These are phyloP conservation scores for Pneumocystis jirovecii DNA, from an alignment of 1,139 yeast genomes.

Conservation along the genomic window DNA sequence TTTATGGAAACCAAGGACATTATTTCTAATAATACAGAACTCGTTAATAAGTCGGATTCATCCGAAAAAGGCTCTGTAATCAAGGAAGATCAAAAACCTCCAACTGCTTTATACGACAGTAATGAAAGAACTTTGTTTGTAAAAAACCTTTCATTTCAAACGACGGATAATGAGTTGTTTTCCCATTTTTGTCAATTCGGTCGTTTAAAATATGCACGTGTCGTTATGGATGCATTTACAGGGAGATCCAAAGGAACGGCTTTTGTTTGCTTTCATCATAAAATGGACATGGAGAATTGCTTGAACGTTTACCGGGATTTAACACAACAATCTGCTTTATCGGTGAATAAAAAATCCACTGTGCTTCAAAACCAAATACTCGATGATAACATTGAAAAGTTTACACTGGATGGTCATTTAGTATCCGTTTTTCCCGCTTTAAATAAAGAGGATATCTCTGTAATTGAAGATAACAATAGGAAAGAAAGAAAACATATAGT, in stretches of 20 bases:
- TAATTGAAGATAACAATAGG: slow-evolving; percentile 59
- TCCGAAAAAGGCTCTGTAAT: not conserved
- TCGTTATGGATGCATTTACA: slow-evolving; percentile 73
- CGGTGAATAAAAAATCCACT: slow-evolving; percentile 33
- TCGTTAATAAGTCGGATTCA: not conserved
- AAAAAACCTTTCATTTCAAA: slow-evolving; percentile 88
- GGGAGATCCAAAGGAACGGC: slow-evolving; percentile 91
- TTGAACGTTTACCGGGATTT: slow-evolving; percentile 55
- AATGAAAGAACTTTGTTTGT: slow-evolving; percentile 47
- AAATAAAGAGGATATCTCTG: slow-evolving; percentile 70
- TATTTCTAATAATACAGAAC: not conserved
- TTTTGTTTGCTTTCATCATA: slow-evolving; percentile 65
- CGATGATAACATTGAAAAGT: slow-evolving; percentile 43
- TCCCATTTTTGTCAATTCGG: slow-evolving; percentile 79
- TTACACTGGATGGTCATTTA: slow-evolving; percentile 86
- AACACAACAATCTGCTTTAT: slow-evolving; percentile 20
- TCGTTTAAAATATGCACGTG: slow-evolving; percentile 77
- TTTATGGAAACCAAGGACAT: not conserved
- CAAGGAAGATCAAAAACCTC: not conserved
- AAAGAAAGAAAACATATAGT: slow-evolving; percentile 55
- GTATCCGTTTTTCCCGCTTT: slow-evolving; percentile 73
- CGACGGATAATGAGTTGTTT: slow-evolving; percentile 59
- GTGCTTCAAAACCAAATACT: slow-evolving; percentile 62
- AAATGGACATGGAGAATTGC: slow-evolving; percentile 52
- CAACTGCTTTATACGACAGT: slow-evolving; percentile 19